These are phyloP conservation scores for Aspergillus cristatus DNA, from an alignment of 495 filamentous ascomycete genomes.

Conservation along the genomic window DNA sequence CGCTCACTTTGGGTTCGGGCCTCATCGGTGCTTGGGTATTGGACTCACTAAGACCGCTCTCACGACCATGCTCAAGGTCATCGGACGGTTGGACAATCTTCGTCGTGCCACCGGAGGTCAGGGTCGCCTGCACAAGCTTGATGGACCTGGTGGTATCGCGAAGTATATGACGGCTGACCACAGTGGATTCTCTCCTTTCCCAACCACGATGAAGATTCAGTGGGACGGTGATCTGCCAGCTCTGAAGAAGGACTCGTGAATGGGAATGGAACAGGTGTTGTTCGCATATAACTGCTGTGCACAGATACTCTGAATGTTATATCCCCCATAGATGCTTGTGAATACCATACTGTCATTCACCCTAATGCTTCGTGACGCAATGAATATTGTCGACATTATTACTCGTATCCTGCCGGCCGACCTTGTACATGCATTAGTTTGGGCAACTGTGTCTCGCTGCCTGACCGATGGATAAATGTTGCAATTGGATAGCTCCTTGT, in stretches of 20 bases:
- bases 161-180: constrained; percentile 66
- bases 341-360: too few relatives aligned
- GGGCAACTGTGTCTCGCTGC: too few relatives aligned
- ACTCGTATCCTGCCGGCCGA: too few relatives aligned
- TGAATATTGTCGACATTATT: too few relatives aligned
- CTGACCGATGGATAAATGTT: too few relatives aligned
- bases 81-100: constrained; percentile 45
- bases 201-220: constrained; percentile 49
- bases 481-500: too few relatives aligned
- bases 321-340: too few relatives aligned
- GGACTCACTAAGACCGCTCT: constrained; percentile 50
- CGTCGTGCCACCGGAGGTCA: constrained; percentile 54
- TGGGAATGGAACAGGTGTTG: too few relatives aligned
- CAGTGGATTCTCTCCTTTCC: constrained; percentile 61
- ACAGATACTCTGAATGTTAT: too few relatives aligned
- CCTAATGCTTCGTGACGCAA: too few relatives aligned
- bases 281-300: too few relatives aligned
- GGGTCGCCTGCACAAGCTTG: constrained; percentile 60
- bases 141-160: constrained; percentile 43
- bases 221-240: constrained; percentile 37
- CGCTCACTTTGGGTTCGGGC: constrained; percentile 52
- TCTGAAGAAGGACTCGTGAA: constrained; percentile 3
- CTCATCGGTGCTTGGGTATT: constrained; percentile 50
- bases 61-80: constrained; percentile 50
- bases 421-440: too few relatives aligned